Evolutionary conservation across 768 basidiomycete genomes (phyloP), one percentile per base, ranked within the genome.

Genomic region (Amanita phalloides): DNA sequence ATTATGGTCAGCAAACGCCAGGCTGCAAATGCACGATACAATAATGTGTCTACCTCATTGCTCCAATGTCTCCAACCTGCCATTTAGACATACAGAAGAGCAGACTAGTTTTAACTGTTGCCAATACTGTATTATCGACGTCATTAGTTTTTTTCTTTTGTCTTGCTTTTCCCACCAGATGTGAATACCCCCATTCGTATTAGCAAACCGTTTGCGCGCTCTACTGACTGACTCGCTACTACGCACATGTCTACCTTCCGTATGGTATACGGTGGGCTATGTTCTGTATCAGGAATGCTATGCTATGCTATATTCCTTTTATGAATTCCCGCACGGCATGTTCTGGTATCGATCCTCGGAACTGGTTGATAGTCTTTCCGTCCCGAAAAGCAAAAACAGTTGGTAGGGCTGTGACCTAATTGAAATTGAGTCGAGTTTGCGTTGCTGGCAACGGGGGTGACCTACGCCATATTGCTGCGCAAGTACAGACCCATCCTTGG

Each of bases 331-430:
- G 64, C 17, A 84, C 64, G 0, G 64, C 69, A 26, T 56, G 54
- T 56, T 77, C 74, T 20, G 70, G 67, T 32, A 77, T 62, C 3
- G 81, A 79, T 43, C 84, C 87, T 1, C 80, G 68, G 58, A 91
- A 90, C 44, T 79, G 70, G 42, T 66, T 66, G n/a, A 82, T 68
- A 1, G 66, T 68, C 56, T 77, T 59, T 14, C 86, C 87, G 45
- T 82, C 74, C 52, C 71, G 76, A 68, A 90, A 90, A 3, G 86
- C 88, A 53, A 86, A 68, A 28, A 91, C 86, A 0, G 88, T 90
- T 3, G 88, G 88, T n/a, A 91, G 65, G 13, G 84, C 74, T n/a
- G 71, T 66, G 54, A 90, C 71, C 89, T 91, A 53, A 28, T 23
- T 6, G 36, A 10, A 26, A 26, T 39, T 26, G 30, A 8, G 14